Evolutionary conservation across 768 basidiomycete genomes (phyloP).

Genomic region (Phaffia australis): DNA sequence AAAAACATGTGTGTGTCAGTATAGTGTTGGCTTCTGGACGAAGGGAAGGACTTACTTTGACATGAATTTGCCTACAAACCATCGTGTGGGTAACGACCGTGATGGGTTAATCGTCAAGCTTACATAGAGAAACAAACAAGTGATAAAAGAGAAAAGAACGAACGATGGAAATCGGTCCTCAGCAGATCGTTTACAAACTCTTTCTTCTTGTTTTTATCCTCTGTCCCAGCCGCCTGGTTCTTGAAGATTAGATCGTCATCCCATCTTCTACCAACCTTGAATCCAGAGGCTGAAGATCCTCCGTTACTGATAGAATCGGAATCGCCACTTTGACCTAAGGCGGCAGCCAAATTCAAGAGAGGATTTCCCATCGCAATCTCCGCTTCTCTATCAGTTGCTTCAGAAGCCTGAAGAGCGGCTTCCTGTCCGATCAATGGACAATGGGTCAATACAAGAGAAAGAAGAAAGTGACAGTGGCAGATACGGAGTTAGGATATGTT

Average conservation of each 20-base stretch:
- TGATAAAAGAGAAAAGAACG: constrained; percentile 2
- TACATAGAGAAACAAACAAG: too few species aligned
- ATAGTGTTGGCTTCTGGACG: too few species aligned
- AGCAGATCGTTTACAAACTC: constrained; percentile 93
- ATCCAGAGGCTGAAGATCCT: constrained; percentile 54
- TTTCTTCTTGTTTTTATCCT: constrained; percentile 50
- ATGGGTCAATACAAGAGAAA: background rate
- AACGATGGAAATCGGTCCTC: constrained; percentile 71
- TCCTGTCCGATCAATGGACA: background rate
- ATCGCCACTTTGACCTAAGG: constrained; percentile 59
- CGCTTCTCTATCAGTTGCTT: constrained; percentile 50
- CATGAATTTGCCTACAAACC: too few species aligned
- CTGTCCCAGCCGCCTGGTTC: constrained; percentile 72
- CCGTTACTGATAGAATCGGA: constrained; percentile 54
- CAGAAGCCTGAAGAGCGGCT: background rate
- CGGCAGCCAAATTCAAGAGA: constrained; percentile 78
- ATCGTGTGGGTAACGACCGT: too few species aligned
- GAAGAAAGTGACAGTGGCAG: background rate
- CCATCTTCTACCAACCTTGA: constrained; percentile 87
- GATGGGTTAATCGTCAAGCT: too few species aligned
- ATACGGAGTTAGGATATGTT: background rate
- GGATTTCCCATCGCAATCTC: constrained; percentile 83
- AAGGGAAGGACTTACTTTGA: too few species aligned
- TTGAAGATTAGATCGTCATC: constrained; percentile 98
- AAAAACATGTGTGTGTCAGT: too few species aligned